Percentiles rank a stretch among this genome's conserved stretches.
Conservation (phyloP, 768 basidiomycete species). For the Phanerochaete sordida region DNA sequence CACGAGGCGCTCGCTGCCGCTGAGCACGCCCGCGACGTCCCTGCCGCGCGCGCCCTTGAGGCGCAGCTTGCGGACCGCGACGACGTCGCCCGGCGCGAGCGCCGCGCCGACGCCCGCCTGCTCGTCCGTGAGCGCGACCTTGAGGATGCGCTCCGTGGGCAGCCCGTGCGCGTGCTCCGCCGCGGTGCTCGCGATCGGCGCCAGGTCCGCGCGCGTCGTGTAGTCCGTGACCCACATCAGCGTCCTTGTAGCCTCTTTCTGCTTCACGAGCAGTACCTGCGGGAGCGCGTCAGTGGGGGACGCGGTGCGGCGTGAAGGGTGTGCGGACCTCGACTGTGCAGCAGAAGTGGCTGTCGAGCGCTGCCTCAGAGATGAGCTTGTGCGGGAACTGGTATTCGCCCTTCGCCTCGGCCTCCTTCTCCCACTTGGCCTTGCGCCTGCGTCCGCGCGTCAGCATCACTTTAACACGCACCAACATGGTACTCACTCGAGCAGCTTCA, state of each 20-base stretch:
- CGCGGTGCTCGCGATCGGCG: too few relatives aligned
- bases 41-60: constrained; percentile 32
- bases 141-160: constrained; percentile 50
- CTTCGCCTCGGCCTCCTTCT: constrained; percentile 24
- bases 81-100: constrained; percentile 39
- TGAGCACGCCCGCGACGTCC: constrained; percentile 41
- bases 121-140: constrained; percentile 46
- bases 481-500: constrained; percentile 50
- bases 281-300: neutral
- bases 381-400: constrained; percentile 36
- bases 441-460: neutral
- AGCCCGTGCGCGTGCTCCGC: constrained; percentile 33
- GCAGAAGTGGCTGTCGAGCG: constrained; percentile 41
- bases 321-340: constrained; percentile 55
- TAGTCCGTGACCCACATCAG: constrained; percentile 66
- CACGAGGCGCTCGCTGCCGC: constrained; percentile 44
- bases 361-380: constrained; percentile 44
- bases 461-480: neutral
- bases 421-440: constrained; percentile 52
- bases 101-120: constrained; percentile 39
- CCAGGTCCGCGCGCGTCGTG: too few relatives aligned
- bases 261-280: constrained; percentile 45
- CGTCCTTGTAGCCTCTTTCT: constrained; percentile 29
- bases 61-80: constrained; percentile 49
- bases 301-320: neutral